Evolutionary conservation across 2,329 filamentous ascomycete genomes (phyloP), one percentile per base, ranked within the genome.

Genomic region (Monosporascus cannonballus): DNA sequence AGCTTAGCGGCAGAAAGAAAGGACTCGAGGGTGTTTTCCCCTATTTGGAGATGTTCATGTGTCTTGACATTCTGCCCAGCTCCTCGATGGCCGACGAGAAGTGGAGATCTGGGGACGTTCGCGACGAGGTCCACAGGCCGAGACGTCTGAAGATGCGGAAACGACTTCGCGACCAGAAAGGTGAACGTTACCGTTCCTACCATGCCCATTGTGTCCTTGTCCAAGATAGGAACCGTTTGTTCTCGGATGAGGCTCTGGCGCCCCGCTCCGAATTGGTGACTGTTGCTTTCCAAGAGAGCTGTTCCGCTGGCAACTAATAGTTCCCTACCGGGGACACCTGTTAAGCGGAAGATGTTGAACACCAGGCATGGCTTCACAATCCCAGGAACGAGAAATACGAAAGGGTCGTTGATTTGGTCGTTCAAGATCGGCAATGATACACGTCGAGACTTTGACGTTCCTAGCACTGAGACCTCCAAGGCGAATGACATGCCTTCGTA

Each of bases 1-100:
- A 67, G 57, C 39, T 63, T 65, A 18, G 57, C 59, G 4, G 69
- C 69, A 22, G 64, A 60, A n/a, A 64, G 51, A 49, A 71, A 70
- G 20, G 68, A 71, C 62, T 68, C 60, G 37, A 71, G 55, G 6
- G 67, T 71, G 54, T 72, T 72, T 50, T 72, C 70, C 17, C 69
- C 69, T 20, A 72, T 56, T 50, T 72, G 69, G 46, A 72, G 64
- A 52, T 64, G 56, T 27, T 57, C 65, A 15, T 56, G 62, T 27
- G 54, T 59, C 4, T 51, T 50, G 18, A 62, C 60, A 48, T 70
- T 69, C 51, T 64, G 59, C 17, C 67, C 66, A 4, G 60, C 56
- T 65, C 67, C 67, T 64, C 69, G 60, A 54, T 71, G 67, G 4
- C 69, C 69, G 36, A 71, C 62, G 11, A 70, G 45, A 7, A 50